Conservation (phyloP, 257 asterid species). For the Fraxinus cuspidata region DNA sequence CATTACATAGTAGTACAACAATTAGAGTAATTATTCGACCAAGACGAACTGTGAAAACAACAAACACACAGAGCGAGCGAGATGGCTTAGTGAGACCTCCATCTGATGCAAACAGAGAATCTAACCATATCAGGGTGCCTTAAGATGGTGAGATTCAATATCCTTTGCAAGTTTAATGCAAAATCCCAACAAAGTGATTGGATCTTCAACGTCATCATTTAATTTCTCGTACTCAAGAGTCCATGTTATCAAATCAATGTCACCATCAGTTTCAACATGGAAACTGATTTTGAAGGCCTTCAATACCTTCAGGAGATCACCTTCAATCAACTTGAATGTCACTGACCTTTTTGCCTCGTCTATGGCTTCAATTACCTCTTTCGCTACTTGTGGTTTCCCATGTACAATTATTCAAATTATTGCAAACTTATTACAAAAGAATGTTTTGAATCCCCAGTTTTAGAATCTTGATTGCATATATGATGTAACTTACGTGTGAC, state of each 20-base stretch:
- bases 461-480: no score
- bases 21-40: no score
- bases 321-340: slow-evolving; percentile 28
- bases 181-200: slow-evolving; percentile 20
- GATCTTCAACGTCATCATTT: slow-evolving; percentile 30
- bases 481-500: no score
- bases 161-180: slow-evolving; percentile 26
- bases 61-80: not conserved
- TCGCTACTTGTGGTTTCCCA: slow-evolving; percentile 19
- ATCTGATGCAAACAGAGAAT: no score
- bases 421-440: no score
- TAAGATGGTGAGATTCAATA: slow-evolving; percentile 14
- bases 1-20: not conserved
- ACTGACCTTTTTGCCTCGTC: slow-evolving; percentile 27
- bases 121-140: not conserved
- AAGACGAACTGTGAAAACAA: no score
- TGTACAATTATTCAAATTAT: not conserved
- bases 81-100: no score
- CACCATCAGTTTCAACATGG: slow-evolving; percentile 15
- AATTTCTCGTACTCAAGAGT: slow-evolving; percentile 34
- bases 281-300: slow-evolving; percentile 8
- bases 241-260: slow-evolving; percentile 25
- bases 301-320: slow-evolving; percentile 30
- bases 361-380: slow-evolving; percentile 23
- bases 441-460: no score